A percentile compares a stretch with the other conserved stretches of the same genome.
phyloP scores from a whole-genome alignment of 2,329 filamentous ascomycete genomes.

The Cyphellophora attinorum region DNA sequence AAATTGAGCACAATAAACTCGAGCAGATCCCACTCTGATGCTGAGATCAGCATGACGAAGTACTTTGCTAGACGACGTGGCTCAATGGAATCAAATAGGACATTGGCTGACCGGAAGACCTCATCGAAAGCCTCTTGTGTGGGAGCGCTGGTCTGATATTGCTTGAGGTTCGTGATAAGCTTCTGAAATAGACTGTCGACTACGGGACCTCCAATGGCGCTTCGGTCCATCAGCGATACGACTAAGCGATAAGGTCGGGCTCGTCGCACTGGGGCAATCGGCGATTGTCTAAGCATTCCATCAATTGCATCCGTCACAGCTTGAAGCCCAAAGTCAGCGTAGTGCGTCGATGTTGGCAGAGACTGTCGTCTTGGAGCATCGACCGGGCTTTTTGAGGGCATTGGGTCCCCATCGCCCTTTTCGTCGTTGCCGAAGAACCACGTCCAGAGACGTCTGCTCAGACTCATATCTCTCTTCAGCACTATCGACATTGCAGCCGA shows the following conservation, averaged over 20 bases:
- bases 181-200: conserved; percentile 84
- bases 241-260: conserved; percentile 85
- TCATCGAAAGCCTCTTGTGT: conserved; percentile 69
- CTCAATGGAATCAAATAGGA: conserved; percentile 96
- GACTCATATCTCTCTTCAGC: conserved; percentile 84
- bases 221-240: conserved; percentile 92
- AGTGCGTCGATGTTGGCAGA: conserved; percentile 51
- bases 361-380: conserved; percentile 18
- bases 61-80: conserved; percentile 87
- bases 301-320: conserved; percentile 66
- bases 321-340: conserved; percentile 67
- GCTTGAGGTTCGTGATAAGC: conserved; percentile 67
- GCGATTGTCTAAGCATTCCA: conserved; percentile 58
- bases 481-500: conserved; percentile 81
- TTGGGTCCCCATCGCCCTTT: conserved; percentile 11
- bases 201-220: conserved; percentile 88
- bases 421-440: conserved; percentile 81
- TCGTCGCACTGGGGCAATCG: conserved; percentile 52
- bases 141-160: conserved; percentile 57
- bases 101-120: conserved; percentile 82
- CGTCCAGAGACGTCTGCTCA: conserved; percentile 89
- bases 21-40: conserved; percentile 58
- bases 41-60: conserved; percentile 46
- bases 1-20: conserved; percentile 79
- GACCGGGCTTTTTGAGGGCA: conserved; percentile 5